phyloP scores from a whole-genome alignment of 805 yeast genomes.

The Lipomyces chichibuensis region DNA sequence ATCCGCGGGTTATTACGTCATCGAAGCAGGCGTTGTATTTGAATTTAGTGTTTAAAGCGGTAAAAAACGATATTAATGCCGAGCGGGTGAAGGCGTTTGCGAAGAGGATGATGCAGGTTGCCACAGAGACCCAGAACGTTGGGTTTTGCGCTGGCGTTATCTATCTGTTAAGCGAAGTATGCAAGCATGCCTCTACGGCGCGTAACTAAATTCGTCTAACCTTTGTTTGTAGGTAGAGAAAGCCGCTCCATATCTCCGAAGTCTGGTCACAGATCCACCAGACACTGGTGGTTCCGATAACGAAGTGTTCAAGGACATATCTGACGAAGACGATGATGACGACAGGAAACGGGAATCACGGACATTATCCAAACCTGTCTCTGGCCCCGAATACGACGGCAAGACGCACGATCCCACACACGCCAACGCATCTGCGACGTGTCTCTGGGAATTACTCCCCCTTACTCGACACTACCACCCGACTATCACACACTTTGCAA shows the following conservation, averaged over 20 bases:
- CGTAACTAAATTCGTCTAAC: not conserved
- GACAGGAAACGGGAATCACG: conserved; percentile 25
- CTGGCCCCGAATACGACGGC: conserved; percentile 62
- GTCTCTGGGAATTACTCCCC: conserved; percentile 83
- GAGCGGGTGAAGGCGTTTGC: conserved; percentile 84
- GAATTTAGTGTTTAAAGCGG: conserved; percentile 79
- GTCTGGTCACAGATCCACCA: conserved; percentile 59
- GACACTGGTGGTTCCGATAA: conserved; percentile 53
- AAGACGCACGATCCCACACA: conserved; percentile 89
- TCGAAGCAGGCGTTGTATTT: conserved; percentile 92
- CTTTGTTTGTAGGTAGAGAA: conserved; percentile 51
- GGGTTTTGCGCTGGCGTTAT: conserved; percentile 89
- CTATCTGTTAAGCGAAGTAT: conserved; percentile 64
- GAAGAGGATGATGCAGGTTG: conserved; percentile 83
- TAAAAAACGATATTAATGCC: conserved; percentile 65
- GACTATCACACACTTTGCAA: conserved; percentile 80
- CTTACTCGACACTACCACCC: conserved; percentile 89
- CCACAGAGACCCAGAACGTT: conserved; percentile 80
- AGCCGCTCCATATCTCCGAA: conserved; percentile 65
- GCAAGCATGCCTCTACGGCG: not conserved
- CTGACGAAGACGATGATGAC: conserved; percentile 43
- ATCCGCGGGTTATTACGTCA: conserved; percentile 78
- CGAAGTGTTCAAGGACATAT: conserved; percentile 44
- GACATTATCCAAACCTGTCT: conserved; percentile 26
- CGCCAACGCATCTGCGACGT: conserved; percentile 80